Evolutionary conservation across 2,329 filamentous ascomycete genomes (phyloP).

Genomic region (Fusarium sp.): DNA sequence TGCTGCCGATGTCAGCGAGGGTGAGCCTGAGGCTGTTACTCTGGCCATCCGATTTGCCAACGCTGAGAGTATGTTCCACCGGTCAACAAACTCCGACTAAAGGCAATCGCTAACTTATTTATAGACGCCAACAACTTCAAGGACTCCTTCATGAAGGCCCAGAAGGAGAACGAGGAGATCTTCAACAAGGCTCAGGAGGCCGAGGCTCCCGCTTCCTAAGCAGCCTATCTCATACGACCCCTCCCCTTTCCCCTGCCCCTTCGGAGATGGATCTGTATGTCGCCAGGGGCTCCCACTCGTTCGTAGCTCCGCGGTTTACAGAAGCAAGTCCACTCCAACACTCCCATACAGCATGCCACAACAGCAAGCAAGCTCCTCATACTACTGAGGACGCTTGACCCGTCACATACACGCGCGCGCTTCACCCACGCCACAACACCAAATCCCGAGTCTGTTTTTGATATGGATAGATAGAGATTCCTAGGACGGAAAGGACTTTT

Average conservation of each 20-base stretch:
- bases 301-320: conserved; percentile 18
- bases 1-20: conserved; percentile 96
- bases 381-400: conserved; percentile 20
- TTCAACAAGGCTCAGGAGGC: conserved; percentile 65
- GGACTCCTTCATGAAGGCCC: conserved; percentile 95
- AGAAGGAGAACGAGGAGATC: conserved; percentile 92
- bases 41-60: conserved; percentile 98
- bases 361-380: conserved; percentile 31
- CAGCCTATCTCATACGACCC: conserved; percentile 9
- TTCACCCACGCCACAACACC: conserved; percentile 33
- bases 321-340: conserved; percentile 19
- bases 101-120: conserved; percentile 41
- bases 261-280: conserved; percentile 19
- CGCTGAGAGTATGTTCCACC: conserved; percentile 82
- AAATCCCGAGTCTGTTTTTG: conserved; percentile 29
- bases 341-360: conserved; percentile 35
- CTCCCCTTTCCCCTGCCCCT: conserved; percentile 24
- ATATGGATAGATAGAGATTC: conserved; percentile 36
- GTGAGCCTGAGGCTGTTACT: conserved; percentile 94
- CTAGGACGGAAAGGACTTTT: conserved; percentile 28
- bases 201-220: conserved; percentile 42
- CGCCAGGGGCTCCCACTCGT: conserved; percentile 18
- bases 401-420: conserved; percentile 19
- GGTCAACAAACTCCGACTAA: neutral
- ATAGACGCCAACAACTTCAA: conserved; percentile 96